phyloP scores from a whole-genome alignment of 352 stramenopile species.

The Globisporangium lucens region DNA sequence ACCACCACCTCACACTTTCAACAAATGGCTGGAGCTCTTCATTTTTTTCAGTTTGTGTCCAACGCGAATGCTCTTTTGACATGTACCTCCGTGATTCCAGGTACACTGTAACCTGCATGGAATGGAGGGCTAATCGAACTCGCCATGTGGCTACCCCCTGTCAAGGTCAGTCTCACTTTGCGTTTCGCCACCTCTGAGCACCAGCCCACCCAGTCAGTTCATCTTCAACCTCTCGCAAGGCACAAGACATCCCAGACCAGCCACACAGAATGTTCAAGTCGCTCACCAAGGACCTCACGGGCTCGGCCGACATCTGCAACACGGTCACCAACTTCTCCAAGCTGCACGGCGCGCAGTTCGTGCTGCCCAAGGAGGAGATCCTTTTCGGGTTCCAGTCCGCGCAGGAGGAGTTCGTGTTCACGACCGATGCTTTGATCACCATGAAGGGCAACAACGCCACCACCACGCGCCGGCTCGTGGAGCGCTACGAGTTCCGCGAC shows the following conservation, averaged over 20 bases:
- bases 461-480: constrained; percentile 48
- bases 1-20: background rate
- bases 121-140: background rate
- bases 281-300: constrained; percentile 44
- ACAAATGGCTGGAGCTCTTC: background rate
- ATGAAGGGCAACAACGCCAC: constrained; percentile 35
- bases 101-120: background rate
- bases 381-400: constrained; percentile 47
- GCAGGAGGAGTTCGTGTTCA: constrained; percentile 67
- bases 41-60: background rate
- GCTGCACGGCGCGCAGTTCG: constrained; percentile 34
- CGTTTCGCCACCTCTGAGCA: background rate
- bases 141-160: background rate
- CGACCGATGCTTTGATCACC: constrained; percentile 53
- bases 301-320: constrained; percentile 50
- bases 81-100: background rate
- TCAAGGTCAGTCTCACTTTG: constrained; percentile 5
- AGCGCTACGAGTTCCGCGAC: constrained; percentile 41
- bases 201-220: background rate
- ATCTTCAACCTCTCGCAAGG: background rate
- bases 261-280: constrained; percentile 35
- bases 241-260: background rate
- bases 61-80: background rate
- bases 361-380: constrained; percentile 54
- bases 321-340: constrained; percentile 44